Evolutionary conservation across 1,284 basidiomycete species (phyloP), one percentile per base, ranked within the genome.

Genomic region (Hymenochaete sp.): DNA sequence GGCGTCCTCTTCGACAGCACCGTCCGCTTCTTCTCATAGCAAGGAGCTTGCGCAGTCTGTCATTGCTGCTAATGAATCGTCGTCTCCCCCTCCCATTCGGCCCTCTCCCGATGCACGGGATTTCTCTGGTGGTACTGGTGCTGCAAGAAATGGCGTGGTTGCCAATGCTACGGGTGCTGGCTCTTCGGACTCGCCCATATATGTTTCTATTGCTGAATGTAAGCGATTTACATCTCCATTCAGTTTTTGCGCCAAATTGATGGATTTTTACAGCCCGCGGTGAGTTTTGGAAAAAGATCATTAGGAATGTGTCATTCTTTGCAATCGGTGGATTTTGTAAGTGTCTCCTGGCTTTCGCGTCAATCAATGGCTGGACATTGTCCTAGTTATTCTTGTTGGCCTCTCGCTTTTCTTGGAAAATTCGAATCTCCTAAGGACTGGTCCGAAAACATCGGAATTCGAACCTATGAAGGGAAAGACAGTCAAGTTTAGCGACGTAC

Each of bases 331-430:
- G 51, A 13, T 58, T 63, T 51, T 57, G 58, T 62, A 46, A 53
- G 61, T 24, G 37, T 22, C 36, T 46, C 26, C 16, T 37, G 25
- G 26, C 31, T 13, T 14, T 18, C 24, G 14, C n/a, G 33, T 18
- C 16, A 25, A 28, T 36, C 19, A 22, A 2, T 22, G 8, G 33
- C 3, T 52, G 86, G 82, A 86, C 59, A 71, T 88, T 57, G n/a
- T n/a, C n/a, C n/a, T n/a, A n/a, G n/a, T n/a, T n/a, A n/a, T n/a
- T n/a, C 68, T 96, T 46, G 88, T 92, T 40, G 70, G 93, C 33
- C 66, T 95, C 36, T 85, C 89, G 0, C 82, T 95, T 38, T 72
- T 96, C 54, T 77, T 96, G 58, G 93, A 96, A 63, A 93, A 91
- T 59, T 85, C 88, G 22, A 92, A 92, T 7, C 71, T 95, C 33